Conservation (phyloP, 129 eudicot species). For the Flaveria robusta region DNA sequence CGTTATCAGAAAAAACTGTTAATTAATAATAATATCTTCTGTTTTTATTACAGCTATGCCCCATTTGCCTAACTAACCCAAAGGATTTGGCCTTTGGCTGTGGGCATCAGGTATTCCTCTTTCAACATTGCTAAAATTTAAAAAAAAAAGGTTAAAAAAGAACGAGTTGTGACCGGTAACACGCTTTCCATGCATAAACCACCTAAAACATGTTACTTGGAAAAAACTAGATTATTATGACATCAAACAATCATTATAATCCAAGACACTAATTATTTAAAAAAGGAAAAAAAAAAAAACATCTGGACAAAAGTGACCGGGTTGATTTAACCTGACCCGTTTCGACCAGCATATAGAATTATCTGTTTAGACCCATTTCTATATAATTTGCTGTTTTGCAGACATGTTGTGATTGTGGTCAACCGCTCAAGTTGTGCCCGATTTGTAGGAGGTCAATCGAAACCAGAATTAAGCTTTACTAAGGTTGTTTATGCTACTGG, state of each 20-base stretch:
- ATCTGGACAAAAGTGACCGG: background rate
- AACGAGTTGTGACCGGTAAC: background rate
- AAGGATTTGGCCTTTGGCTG: constrained; percentile 98
- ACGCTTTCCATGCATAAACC: background rate
- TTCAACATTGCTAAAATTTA: background rate
- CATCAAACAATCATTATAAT: background rate
- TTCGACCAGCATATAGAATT: background rate
- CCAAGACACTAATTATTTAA: background rate
- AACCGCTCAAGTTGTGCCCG: constrained; percentile 71
- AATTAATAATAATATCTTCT: constrained; percentile 4
- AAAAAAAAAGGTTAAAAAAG: background rate
- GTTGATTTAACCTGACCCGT: background rate
- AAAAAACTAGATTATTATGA: background rate
- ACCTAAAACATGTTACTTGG: background rate
- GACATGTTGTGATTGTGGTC: constrained; percentile 94
- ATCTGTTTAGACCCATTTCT: background rate
- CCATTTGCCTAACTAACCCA: constrained; percentile 75
- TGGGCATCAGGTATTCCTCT: constrained; percentile 84
- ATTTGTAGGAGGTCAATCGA: constrained; percentile 72
- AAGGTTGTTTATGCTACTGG: constrained; percentile 22
- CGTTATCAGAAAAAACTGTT: background rate
- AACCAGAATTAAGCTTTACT: constrained; percentile 86
- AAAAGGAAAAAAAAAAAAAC: background rate
- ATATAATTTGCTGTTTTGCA: constrained; percentile 33
- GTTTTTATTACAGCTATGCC: constrained; percentile 61